Evolutionary conservation across 2,329 filamentous ascomycete genomes (phyloP).

Genomic region (Sarocladium kiliense): DNA sequence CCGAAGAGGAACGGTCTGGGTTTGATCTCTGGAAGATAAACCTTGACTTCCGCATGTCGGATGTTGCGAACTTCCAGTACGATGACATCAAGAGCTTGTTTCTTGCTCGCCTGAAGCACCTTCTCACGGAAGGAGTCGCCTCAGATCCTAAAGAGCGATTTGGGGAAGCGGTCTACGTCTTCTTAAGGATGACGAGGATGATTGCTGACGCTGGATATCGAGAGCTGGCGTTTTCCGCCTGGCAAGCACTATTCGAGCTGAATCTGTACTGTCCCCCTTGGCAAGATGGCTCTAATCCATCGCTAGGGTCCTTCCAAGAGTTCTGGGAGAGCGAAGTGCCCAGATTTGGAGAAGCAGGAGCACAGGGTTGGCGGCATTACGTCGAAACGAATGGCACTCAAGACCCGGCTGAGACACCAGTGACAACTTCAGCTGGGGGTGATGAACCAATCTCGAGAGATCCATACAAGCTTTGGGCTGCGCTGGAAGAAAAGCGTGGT

Average conservation of each 20-base stretch:
- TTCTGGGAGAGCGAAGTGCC: constrained; percentile 87
- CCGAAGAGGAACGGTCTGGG: constrained; percentile 18
- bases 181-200: constrained; percentile 70
- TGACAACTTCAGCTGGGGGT: constrained; percentile 10
- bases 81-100: constrained; percentile 59
- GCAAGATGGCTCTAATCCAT: constrained; percentile 18
- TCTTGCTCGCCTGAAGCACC: constrained; percentile 39
- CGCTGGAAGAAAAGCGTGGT: constrained; percentile 47
- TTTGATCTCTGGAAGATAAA: constrained; percentile 69
- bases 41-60: constrained; percentile 67
- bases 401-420: constrained; percentile 34
- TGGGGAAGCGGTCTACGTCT: constrained; percentile 54
- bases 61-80: constrained; percentile 61
- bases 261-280: constrained; percentile 54
- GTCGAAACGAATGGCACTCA: constrained; percentile 27
- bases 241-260: constrained; percentile 78
- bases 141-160: background rate
- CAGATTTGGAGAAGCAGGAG: constrained; percentile 68
- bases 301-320: constrained; percentile 48
- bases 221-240: constrained; percentile 71
- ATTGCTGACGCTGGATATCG: constrained; percentile 71
- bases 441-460: constrained; percentile 28
- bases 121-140: constrained; percentile 10
- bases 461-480: constrained; percentile 46
- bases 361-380: constrained; percentile 65